Evolutionary conservation across 2,329 filamentous ascomycete species (phyloP).

Genomic region (Drechslera avenae): DNA sequence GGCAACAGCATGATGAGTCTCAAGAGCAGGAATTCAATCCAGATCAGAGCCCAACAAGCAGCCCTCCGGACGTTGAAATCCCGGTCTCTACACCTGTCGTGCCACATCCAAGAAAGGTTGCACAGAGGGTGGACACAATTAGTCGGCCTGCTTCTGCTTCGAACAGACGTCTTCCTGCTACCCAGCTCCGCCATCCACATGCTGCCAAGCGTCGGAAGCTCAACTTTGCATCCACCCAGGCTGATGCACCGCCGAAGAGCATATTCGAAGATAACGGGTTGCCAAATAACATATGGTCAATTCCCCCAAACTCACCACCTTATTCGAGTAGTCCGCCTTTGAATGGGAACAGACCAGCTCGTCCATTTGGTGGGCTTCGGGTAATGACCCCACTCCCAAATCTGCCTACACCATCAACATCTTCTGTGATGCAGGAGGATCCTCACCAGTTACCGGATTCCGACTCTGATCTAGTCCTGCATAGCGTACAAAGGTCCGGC

Average conservation of each 20-base stretch:
- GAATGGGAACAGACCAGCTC: slow-evolving; percentile 10
- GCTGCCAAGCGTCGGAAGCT: slow-evolving; percentile 31
- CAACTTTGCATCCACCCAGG: slow-evolving; percentile 20
- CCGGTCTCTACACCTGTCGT: slow-evolving; percentile 31
- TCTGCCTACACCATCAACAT: slow-evolving; percentile 41
- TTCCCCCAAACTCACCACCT: slow-evolving; percentile 54
- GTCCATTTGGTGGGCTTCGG: slow-evolving; percentile 7
- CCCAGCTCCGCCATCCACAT: slow-evolving; percentile 21
- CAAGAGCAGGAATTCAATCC: slow-evolving; percentile 44
- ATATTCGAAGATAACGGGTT: slow-evolving; percentile 10
- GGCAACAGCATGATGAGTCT: slow-evolving; percentile 27
- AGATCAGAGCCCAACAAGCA: slow-evolving; percentile 25
- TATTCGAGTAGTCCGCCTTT: slow-evolving; percentile 39
- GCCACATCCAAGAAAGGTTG: slow-evolving; percentile 11
- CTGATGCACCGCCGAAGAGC: slow-evolving; percentile 9
- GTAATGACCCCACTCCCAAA: slow-evolving; percentile 18
- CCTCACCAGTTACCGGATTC: slow-evolving; percentile 17
- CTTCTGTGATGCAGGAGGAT: slow-evolving; percentile 34
- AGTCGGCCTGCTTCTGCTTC: slow-evolving; percentile 7
- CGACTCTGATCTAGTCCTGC: slow-evolving; percentile 29
- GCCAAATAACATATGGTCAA: slow-evolving; percentile 39
- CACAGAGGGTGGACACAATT: slow-evolving; percentile 3
- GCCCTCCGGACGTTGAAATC: slow-evolving; percentile 31
- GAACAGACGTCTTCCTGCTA: slow-evolving; percentile 14
- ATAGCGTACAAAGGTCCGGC: slow-evolving; percentile 17